A percentile compares a stretch with the other conserved stretches of the same genome.
phyloP scores from a whole-genome alignment of 2,329 filamentous ascomycete genomes.

The Bertia moriformis region DNA sequence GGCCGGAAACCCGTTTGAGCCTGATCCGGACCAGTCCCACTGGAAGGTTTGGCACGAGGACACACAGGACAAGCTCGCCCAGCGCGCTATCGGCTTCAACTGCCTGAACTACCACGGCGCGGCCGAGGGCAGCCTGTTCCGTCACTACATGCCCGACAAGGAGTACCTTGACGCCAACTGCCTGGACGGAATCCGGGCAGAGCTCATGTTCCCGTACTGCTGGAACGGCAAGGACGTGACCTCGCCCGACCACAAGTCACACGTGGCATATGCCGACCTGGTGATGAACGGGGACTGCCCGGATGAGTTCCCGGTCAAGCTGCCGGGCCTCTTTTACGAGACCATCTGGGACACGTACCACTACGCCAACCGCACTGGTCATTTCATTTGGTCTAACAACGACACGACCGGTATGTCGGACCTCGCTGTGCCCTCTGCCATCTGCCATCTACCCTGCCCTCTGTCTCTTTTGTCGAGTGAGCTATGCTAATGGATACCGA shows the following conservation, averaged over 20 bases:
- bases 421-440: too few relatives aligned
- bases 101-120: slow-evolving; percentile 65
- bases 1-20: slow-evolving; percentile 46
- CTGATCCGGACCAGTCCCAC: slow-evolving; percentile 49
- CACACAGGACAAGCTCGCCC: slow-evolving; percentile 50
- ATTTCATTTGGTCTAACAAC: slow-evolving; percentile 66
- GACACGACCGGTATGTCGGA: slow-evolving; percentile 50
- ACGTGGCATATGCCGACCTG: slow-evolving; percentile 66
- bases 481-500: neutral
- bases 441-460: too few relatives aligned
- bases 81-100: slow-evolving; percentile 87
- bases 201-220: slow-evolving; percentile 80
- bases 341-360: slow-evolving; percentile 65
- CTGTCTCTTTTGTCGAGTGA: too few relatives aligned
- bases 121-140: slow-evolving; percentile 62
- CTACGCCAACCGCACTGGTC: slow-evolving; percentile 46
- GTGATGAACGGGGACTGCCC: slow-evolving; percentile 70
- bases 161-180: slow-evolving; percentile 68
- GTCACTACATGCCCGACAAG: slow-evolving; percentile 72
- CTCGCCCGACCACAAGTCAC: slow-evolving; percentile 37
- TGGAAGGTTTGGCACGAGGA: slow-evolving; percentile 55
- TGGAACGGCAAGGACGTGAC: slow-evolving; percentile 61
- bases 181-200: slow-evolving; percentile 64
- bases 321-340: slow-evolving; percentile 71
- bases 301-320: slow-evolving; percentile 45